phyloP scores from a whole-genome alignment of 108 stramenopile genomes.

The Cyclotella baltica region DNA sequence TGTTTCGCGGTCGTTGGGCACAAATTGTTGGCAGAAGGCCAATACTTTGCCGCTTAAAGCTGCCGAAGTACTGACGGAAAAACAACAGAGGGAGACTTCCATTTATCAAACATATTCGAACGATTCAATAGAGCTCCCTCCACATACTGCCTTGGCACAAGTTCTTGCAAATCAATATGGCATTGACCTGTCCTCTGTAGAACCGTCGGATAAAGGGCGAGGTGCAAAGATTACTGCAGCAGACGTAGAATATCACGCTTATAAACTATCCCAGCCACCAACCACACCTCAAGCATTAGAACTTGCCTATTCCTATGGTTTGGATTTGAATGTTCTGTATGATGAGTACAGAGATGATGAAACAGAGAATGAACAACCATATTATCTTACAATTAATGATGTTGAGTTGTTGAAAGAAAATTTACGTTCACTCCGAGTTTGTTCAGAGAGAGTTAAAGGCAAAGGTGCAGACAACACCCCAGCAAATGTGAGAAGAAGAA shows the following conservation, averaged over 20 bases:
- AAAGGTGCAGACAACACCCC: neutral
- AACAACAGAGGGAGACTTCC: neutral
- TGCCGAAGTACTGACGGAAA: neutral
- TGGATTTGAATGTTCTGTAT: conserved; percentile 43
- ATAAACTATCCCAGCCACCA: conserved; percentile 48
- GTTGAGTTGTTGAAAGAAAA: conserved; percentile 40
- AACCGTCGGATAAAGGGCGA: conserved; percentile 12
- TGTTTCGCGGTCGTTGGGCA: no score
- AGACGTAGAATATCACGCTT: conserved; percentile 54
- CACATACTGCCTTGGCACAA: conserved; percentile 47
- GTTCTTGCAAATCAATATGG: conserved; percentile 52
- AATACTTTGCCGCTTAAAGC: neutral
- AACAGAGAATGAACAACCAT: conserved; percentile 26
- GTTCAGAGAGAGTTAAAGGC: conserved; percentile 20
- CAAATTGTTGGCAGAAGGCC: no score
- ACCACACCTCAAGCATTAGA: conserved; percentile 42
- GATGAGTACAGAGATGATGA: conserved; percentile 10
- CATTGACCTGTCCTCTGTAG: conserved; percentile 39
- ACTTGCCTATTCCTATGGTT: conserved; percentile 38
- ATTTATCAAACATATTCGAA: conserved; percentile 5
- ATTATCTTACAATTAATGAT: conserved; percentile 35
- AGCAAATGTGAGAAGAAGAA: conserved; percentile 11
- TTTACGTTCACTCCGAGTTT: conserved; percentile 28
- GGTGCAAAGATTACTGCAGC: conserved; percentile 41
- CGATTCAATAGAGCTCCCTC: conserved; percentile 13